phyloP scores from a whole-genome alignment of 805 yeast genomes.

The Candida peoriensis region DNA sequence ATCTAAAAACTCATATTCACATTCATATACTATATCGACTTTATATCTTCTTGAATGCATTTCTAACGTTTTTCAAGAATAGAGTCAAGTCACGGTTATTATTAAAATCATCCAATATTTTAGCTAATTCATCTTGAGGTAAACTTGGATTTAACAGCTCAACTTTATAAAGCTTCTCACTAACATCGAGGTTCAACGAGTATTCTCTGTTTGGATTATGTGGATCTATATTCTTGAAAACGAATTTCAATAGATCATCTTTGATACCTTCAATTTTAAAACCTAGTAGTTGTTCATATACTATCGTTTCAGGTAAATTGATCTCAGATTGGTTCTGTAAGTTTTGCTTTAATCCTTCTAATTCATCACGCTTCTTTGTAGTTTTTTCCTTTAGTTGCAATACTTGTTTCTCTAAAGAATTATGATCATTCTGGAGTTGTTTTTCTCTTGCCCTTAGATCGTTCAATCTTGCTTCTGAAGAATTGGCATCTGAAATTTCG shows the following conservation, averaged over 20 bases:
- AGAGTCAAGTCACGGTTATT: constrained; percentile 16
- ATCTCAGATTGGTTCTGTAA: constrained; percentile 39
- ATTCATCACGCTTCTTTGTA: constrained; percentile 27
- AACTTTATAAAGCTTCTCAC: constrained; percentile 35
- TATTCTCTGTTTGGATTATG: constrained; percentile 37
- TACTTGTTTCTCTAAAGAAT: constrained; percentile 26
- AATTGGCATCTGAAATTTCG: constrained; percentile 25
- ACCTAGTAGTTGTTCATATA: constrained; percentile 52
- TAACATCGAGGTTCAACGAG: constrained; percentile 40
- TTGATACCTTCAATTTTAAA: constrained; percentile 46
- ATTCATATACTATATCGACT: background rate
- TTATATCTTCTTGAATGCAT: constrained; percentile 13
- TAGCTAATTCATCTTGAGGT: constrained; percentile 16
- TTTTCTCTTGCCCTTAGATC: constrained; percentile 31
- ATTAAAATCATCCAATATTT: constrained; percentile 13
- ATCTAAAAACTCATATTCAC: background rate
- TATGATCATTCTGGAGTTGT: constrained; percentile 27
- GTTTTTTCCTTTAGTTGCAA: constrained; percentile 29
- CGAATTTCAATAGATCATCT: constrained; percentile 42
- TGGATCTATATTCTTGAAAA: constrained; percentile 44
- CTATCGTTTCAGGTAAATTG: constrained; percentile 46
- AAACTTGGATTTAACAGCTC: constrained; percentile 35
- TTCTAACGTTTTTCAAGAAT: constrained; percentile 20
- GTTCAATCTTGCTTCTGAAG: constrained; percentile 28
- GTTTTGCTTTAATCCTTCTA: constrained; percentile 28